Percentiles rank a stretch among this genome's conserved stretches.
phyloP scores from a whole-genome alignment of 768 basidiomycete genomes.

The Mycena haematopus region DNA sequence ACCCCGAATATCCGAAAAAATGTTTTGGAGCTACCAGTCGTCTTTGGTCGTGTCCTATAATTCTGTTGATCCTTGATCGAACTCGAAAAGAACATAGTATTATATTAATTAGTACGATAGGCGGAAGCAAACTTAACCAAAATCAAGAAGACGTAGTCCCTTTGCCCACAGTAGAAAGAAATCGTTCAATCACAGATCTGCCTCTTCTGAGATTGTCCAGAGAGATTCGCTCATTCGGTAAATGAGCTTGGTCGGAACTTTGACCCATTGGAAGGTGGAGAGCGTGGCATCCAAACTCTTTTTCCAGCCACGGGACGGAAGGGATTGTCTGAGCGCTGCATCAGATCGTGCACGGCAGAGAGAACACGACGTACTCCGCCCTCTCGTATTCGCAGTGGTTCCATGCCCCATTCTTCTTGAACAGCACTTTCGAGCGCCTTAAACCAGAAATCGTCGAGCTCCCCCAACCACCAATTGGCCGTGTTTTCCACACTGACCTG shows the following conservation, averaged over 20 bases:
- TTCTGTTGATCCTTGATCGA: no score
- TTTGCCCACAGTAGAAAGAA: conserved; percentile 60
- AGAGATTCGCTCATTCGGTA: conserved; percentile 92
- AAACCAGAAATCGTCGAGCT: conserved; percentile 86
- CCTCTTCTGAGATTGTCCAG: conserved; percentile 81
- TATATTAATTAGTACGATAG: no score
- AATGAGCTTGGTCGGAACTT: conserved; percentile 89
- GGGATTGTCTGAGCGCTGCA: conserved; percentile 77
- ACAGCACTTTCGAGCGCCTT: conserved; percentile 84
- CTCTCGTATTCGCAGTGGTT: conserved; percentile 89
- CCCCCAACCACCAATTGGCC: conserved; percentile 97
- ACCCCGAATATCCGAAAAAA: no score
- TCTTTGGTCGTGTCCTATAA: no score
- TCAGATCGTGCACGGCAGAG: conserved; percentile 1
- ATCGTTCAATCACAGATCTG: conserved; percentile 78
- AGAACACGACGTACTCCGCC: conserved; percentile 72
- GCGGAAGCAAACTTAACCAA: not conserved
- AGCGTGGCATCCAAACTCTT: conserved; percentile 86
- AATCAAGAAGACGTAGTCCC: not conserved
- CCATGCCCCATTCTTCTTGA: conserved; percentile 83
- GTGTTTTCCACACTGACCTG: conserved; percentile 82
- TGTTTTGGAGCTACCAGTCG: no score
- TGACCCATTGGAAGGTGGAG: conserved; percentile 96
- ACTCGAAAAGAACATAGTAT: no score
- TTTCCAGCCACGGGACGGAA: conserved; percentile 92